Conservation (phyloP, 495 filamentous ascomycete genomes). For the Talaromyces proteolyticus region DNA sequence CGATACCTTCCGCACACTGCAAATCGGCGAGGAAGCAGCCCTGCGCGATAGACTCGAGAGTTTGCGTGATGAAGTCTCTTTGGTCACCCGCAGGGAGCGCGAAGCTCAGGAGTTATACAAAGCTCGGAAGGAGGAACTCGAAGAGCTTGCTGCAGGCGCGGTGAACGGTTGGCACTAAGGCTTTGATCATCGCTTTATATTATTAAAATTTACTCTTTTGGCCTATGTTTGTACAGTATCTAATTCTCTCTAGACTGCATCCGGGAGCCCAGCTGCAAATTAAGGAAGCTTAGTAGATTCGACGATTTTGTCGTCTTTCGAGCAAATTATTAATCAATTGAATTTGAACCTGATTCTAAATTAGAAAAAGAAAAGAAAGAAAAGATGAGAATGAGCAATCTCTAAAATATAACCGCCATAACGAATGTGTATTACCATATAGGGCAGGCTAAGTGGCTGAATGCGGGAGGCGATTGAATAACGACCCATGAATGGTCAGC, state of each 20-base stretch:
- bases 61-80: conserved; percentile 75
- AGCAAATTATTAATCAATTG: too few species aligned
- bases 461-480: not conserved
- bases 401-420: too few species aligned
- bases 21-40: conserved; percentile 72
- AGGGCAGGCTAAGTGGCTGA: too few species aligned
- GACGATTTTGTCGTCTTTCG: not conserved
- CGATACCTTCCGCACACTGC: conserved; percentile 68
- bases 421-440: too few species aligned
- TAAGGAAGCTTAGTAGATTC: too few species aligned
- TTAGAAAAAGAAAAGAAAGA: too few species aligned
- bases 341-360: too few species aligned
- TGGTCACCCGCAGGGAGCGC: conserved; percentile 75
- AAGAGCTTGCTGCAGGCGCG: conserved; percentile 42
- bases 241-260: conserved; percentile 10
- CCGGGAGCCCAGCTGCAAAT: conserved; percentile 17
- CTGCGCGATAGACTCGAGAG: conserved; percentile 66
- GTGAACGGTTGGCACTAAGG: conserved; percentile 42
- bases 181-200: too few species aligned
- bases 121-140: conserved; percentile 69
- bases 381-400: too few species aligned
- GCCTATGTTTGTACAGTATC: conserved; percentile 2
- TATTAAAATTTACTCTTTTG: not conserved
- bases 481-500: conserved; percentile 9
- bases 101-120: conserved; percentile 88